Evolutionary conservation across 495 filamentous ascomycete species (phyloP), one percentile per base, ranked within the genome.

Genomic region (Xylaria acuta): DNA sequence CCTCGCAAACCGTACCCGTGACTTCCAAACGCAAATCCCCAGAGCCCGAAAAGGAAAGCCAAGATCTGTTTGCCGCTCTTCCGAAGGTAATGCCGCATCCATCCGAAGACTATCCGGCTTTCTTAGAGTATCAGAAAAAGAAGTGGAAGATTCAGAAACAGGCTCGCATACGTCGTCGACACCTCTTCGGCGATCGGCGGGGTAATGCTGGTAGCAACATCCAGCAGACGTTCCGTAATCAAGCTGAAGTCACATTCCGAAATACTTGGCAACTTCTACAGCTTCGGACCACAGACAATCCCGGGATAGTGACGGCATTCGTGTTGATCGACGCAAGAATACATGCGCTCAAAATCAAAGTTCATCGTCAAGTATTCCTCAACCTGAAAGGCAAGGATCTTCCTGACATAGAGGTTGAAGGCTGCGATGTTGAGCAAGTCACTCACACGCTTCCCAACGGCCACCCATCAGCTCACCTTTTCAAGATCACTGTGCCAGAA

Each of bases 71-170:
- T 77, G 92, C 94, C 30, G 90, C 86, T 69, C 88, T 99, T 5
- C 96, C 96, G 0, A 87, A 92, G 43, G 87, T 86, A 64, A 98
- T 98, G 93, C 97, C 96, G 25, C 88, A 86, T 11, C 93, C 95
- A 32, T 90, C 89, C 0, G 91, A 96, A 53, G 93, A 99, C 81
- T 99, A 99, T 71, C 82, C 87, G 30, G 94, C 89, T 0, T 99
- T 97, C 84, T 82, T 99, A 59, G 87, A 92, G 78, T 99, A 99
- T 76, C 96, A 99, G 78, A 99, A 99, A 81, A 89, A 94, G 82
- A 99, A 99, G 80, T 99, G 96, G 96, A 97, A 94, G 82, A 92
- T 99, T 36, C 96, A 99, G 79, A 97, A 93, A 77, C 93, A 97
- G 80, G 95, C 96, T 51, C 89, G 95, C 51, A 87, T 91, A 75